Evolutionary conservation across 305 asterid species (phyloP), one percentile per base, ranked within the genome.

Genomic region (Plantago coronopus): DNA sequence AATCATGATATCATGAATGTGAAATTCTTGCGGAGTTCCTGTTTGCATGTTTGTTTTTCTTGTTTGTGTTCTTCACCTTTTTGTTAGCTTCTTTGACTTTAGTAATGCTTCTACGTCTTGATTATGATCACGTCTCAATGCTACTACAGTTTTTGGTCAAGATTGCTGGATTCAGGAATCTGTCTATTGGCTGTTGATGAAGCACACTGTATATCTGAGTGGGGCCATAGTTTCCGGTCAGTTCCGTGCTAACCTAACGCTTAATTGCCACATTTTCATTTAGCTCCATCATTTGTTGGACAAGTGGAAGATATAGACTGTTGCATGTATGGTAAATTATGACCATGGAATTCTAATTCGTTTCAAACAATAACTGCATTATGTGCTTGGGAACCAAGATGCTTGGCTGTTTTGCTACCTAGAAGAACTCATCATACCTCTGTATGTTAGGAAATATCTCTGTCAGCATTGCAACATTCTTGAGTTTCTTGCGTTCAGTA

Each of bases 191-290:
- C 98, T 73, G 93, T 91, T 78, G 98, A 88, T 64, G 98, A 91
- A 80, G 98, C 95, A 64, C 97, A 88, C 67, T 91, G 98, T 79
- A 91, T 91, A 69, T 91, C 98, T 25, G 96, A 91, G 75, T 91
- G 98, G 98, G 98, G 98, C 57, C 98, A 91, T 57, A 77, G 79
- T 77, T 91, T 91, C 87, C 81, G 98, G 96, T 81, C 48, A 54
- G 77, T 58, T 64, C 59, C 58, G 56, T 17, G 34, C 44, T 25
- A 17, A 31, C 20, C 46, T 43, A 38, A 49, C 25, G 44, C 37
- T 43, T 45, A 49, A 55, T 45, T 18, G 54, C 15, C 27, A 18
- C 16, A 17, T 59, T 43, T 47, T 66, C 51, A 42, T 55, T 27
- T 59, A 60, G 57, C 63, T 40, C 48, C 15, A 16, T 34, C 34